Base-by-base conservation (phyloP, 495 filamentous ascomycete genomes). In the Hamigera avellanea region DNA sequence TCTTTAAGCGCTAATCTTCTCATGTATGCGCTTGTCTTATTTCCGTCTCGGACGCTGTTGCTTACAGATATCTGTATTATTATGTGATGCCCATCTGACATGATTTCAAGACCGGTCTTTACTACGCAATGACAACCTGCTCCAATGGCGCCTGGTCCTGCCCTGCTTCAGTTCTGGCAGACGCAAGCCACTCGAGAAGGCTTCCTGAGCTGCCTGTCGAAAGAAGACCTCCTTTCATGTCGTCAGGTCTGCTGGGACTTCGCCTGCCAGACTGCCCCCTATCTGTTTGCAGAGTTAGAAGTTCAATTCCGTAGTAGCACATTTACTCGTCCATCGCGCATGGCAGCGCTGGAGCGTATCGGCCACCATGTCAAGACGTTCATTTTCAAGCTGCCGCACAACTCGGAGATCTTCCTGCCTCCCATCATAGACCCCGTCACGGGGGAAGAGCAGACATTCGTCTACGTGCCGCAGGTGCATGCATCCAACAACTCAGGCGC, bases 351-450 rank as follows among this genome's bases (percentile, higher is more conserved):
- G 23, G 70, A 74, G 32, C 68, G 78, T 37, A 75, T 91, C 42
- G 83, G 83, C 23, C 73, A 73, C 39, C 71, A 84, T 56, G 71
- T 87, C 43, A 66, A 78, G 47, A 75, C 72, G 26, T 63, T 87
- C 21, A 77, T 68, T 17, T 85, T 89, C 58, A 67, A 59, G 44
- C 71, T 87, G 39, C 67, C 79, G 6, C 83, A 87, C 53, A 72
- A 69, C 8, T 52, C 66, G 30, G 69, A 81, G 39, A 86, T 80
- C 35, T 86, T 86, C 52, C 64, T 88, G 33, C 76, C 81, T 8
- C 83, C 83, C 7, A 63, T 91, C 19, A 64, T 88, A 33, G 74
- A 87, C 54, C 76, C 78, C 1, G 43, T 60, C 30, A 80, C 70
- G 6, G 83, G 83, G n/a, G 71, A 71, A 36, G 80, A 86, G 62